Base-by-base conservation (phyloP, 2,329 filamentous ascomycete species). In the Tricladium varicosporioides region DNA sequence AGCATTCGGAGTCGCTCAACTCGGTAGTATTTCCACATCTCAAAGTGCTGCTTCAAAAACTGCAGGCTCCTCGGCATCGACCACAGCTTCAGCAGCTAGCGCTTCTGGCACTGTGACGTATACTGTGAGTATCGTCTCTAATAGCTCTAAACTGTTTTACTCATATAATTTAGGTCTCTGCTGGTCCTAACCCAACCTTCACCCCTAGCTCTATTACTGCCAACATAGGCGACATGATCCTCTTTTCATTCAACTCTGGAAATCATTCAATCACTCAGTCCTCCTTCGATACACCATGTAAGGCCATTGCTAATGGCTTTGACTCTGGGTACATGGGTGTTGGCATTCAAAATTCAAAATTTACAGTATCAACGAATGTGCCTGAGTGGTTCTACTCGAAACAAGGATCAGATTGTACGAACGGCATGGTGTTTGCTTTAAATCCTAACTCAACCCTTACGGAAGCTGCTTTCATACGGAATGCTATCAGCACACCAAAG, bases 131-230 rank as follows among this genome's bases (percentile, higher is more conserved):
- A 4, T 11, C n/a, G 4, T 8, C 11, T 1, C n/a, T 33, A 7
- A 42, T 42, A n/a, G 43, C 43, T 10, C 13, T 11, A 10, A 16
- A 46, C 15, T 22, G 7, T 36, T 11, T 8, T 7, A 13, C 15
- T 11, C 4, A 49, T 51, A 57, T 16, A 63, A 15, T 40, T 33
- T 36, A 64, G 62, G 59, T 64, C 14, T 16, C 59, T 15, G 61
- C 57, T 2, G 59, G 47, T 13, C 36, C 60, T 1, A 48, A 61
- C 44, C 56, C 59, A n/a, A 46, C 96, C 95, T 83, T 97, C 92
- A 52, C 40, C 27, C 80, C 80, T 5, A 70, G 74, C 53, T 73
- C 60, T 2, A 49, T 70, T 32, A 60, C 52, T 19, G 69, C 67
- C 3, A 65, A 70, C 2, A 48, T 63, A 9, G 70, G 69, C 19